A percentile compares a stretch with the other conserved stretches of the same genome.
These are phyloP conservation scores for Trypethelium eluteriae DNA, from an alignment of 495 filamentous ascomycete genomes.

Conservation along the genomic window DNA sequence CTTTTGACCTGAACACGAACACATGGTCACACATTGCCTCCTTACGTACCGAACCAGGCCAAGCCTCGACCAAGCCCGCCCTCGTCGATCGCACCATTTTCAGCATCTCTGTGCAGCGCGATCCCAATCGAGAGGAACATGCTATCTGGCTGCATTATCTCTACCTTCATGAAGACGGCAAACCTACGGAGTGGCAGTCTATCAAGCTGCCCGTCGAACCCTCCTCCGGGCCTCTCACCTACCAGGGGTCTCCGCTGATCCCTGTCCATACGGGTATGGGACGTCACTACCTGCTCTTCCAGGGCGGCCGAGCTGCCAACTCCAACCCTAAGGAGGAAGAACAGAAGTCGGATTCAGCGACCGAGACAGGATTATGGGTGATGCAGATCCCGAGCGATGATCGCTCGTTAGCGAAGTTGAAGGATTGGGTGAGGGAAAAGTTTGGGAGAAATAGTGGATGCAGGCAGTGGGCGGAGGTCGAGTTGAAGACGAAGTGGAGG, in stretches of 20 bases:
- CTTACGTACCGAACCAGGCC: constrained; percentile 25
- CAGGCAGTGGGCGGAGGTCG: background rate
- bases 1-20: constrained; percentile 37
- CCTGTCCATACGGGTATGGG: constrained; percentile 44
- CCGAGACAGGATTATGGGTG: constrained; percentile 1
- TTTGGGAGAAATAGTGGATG: background rate
- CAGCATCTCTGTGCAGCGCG: constrained; percentile 25
- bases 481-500: background rate
- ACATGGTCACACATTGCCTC: constrained; percentile 41
- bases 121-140: constrained; percentile 24
- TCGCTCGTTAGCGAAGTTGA: background rate
- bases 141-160: constrained; percentile 40
- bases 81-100: constrained; percentile 26
- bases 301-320: background rate
- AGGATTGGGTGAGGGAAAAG: constrained; percentile 7
- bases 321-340: background rate
- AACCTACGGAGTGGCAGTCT: constrained; percentile 37
- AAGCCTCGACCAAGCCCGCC: constrained; percentile 31
- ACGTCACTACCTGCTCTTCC: constrained; percentile 42
- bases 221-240: constrained; percentile 30
- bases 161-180: constrained; percentile 23
- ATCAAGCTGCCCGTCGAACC: constrained; percentile 40
- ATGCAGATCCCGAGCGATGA: constrained; percentile 10
- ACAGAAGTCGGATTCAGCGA: background rate
- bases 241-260: constrained; percentile 36